Conservation (phyloP, 1,284 basidiomycete genomes). For the Puccinia polysora region DNA sequence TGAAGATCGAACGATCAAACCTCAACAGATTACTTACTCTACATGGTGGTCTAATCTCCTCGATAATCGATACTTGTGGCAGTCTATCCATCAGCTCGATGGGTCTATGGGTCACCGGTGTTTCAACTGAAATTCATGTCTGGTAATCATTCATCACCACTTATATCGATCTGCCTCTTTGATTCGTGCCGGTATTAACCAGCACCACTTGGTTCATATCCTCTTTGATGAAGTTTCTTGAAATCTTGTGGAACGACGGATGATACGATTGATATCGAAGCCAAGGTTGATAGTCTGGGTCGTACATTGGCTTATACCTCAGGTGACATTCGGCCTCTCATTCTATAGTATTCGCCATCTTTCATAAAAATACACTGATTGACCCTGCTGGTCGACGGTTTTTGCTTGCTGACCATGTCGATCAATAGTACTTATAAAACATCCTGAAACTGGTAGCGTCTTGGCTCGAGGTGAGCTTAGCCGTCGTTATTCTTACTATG, state of each 20-base stretch:
- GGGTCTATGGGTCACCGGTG: conserved; percentile 76
- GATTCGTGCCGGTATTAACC: conserved; percentile 47
- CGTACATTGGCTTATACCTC: conserved; percentile 63
- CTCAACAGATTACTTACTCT: conserved; percentile 54
- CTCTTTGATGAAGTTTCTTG: conserved; percentile 34
- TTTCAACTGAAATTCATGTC: conserved; percentile 73
- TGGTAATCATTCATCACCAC: conserved; percentile 7
- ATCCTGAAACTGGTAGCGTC: background rate
- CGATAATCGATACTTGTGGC: conserved; percentile 77
- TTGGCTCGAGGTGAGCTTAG: conserved; percentile 18
- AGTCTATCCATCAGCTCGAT: conserved; percentile 74
- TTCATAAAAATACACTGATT: conserved; percentile 76
- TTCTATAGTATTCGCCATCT: too few relatives aligned
- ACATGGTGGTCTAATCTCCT: conserved; percentile 78
- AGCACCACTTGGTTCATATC: background rate
- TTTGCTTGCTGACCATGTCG: conserved; percentile 38
- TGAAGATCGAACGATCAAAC: background rate
- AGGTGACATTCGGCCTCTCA: too few relatives aligned
- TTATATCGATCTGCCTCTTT: background rate
- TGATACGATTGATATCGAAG: conserved; percentile 14
- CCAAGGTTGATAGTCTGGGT: conserved; percentile 56
- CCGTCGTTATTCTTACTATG: too few relatives aligned
- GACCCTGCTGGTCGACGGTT: conserved; percentile 49
- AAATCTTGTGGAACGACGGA: conserved; percentile 7
- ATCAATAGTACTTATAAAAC: background rate